Evolutionary conservation across 768 basidiomycete species (phyloP).

Genomic region (Boletus edulis): DNA sequence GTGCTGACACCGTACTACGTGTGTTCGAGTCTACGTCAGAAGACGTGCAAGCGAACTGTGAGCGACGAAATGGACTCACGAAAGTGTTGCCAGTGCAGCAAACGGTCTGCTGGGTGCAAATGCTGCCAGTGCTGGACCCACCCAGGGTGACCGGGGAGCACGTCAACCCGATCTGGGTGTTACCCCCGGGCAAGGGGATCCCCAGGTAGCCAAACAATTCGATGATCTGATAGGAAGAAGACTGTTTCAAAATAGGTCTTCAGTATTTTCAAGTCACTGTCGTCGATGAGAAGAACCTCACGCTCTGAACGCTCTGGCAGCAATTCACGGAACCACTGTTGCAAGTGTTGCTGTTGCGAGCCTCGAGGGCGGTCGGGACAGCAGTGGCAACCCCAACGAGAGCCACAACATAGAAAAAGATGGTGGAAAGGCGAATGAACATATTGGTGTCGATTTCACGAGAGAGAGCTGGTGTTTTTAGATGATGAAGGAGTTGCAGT

Average conservation of each 20-base stretch:
- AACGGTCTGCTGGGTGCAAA: not conserved
- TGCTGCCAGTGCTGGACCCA: not conserved
- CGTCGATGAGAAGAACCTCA: not conserved
- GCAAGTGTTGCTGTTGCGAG: constrained; percentile 25
- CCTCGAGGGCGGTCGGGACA: constrained; percentile 1
- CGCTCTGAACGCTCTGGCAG: not conserved
- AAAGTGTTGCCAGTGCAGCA: constrained; percentile 3
- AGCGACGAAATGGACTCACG: not conserved
- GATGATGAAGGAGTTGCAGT: not conserved
- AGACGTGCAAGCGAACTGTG: not conserved
- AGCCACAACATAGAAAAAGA: constrained; percentile 1
- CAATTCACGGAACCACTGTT: constrained; percentile 21
- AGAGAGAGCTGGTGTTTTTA: not conserved
- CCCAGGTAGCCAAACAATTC: not conserved
- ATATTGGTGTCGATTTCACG: not conserved
- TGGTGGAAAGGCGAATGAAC: constrained; percentile 3
- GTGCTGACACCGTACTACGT: not conserved
- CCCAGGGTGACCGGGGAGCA: not conserved
- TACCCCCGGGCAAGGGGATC: not conserved
- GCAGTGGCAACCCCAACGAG: constrained; percentile 2
- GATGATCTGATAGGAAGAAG: not conserved
- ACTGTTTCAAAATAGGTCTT: not conserved
- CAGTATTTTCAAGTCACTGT: not conserved
- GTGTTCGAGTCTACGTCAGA: not conserved
- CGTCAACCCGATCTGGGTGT: not conserved